A percentile compares a stretch with the other conserved stretches of the same genome.
These are phyloP conservation scores for Lichtheimia ornata DNA, from an alignment of 371 early-diverging fungal species.

Conservation along the genomic window DNA sequence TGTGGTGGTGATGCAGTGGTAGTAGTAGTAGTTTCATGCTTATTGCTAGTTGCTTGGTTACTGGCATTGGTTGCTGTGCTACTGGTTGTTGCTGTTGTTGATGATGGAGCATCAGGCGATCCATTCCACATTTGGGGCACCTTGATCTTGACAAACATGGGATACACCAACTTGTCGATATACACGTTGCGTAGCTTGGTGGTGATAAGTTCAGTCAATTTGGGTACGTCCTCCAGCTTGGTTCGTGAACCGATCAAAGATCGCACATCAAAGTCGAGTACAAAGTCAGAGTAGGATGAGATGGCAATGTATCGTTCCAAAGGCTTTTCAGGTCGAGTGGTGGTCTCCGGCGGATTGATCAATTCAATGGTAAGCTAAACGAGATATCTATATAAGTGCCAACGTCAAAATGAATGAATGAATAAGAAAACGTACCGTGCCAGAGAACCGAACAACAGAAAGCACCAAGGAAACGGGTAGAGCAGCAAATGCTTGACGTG, in stretches of 20 bases:
- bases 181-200: constrained; percentile 73
- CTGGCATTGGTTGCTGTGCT: too few relatives aligned
- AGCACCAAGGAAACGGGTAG: constrained; percentile 85
- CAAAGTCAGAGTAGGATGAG: constrained; percentile 72
- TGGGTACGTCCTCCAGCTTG: constrained; percentile 93
- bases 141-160: constrained; percentile 56
- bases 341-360: constrained; percentile 46
- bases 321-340: constrained; percentile 37
- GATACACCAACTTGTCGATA: constrained; percentile 64
- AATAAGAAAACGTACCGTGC: constrained; percentile 64
- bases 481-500: constrained; percentile 81
- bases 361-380: constrained; percentile 44
- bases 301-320: constrained; percentile 61
- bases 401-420: background rate
- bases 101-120: constrained; percentile 14
- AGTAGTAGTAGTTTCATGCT: background rate
- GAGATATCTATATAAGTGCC: background rate
- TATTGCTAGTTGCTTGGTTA: background rate
- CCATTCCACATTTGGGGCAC: constrained; percentile 50
- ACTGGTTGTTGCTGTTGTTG: constrained; percentile 12
- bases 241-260: constrained; percentile 91
- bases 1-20: too few relatives aligned
- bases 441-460: constrained; percentile 83
- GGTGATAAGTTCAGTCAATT: constrained; percentile 83
- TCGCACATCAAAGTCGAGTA: constrained; percentile 82